Evolutionary conservation across 169 alveolate species (phyloP), one percentile per base, ranked within the genome.

Genomic region (Eimeria maxima): DNA sequence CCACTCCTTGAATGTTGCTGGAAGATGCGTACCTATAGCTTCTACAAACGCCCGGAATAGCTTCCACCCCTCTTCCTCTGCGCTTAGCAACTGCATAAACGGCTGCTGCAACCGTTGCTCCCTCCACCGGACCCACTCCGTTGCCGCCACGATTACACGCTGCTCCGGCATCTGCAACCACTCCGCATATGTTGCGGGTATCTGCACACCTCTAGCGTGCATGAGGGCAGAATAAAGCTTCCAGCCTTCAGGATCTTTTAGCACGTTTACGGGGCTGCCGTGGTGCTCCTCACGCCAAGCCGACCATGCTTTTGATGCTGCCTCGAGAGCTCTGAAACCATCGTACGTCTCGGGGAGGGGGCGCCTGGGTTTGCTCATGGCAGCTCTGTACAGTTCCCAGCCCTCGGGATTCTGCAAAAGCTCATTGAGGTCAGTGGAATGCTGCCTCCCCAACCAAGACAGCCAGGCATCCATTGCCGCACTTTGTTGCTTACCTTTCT

Each of bases 221-320:
- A 71, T 90, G 67, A 69, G 87, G 47, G 95, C 89, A 22, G 63
- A 71, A 67, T 71, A 90, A 2, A 78, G 90, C 90, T 76, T 55
- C 95, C 95, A 90, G 8, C 95, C 95, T 11, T 55, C 95, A 57
- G 88, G 27, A 80, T 63, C 91, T 65, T 74, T 67, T 71, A 92
- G 24, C 50, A 92, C 95, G 5, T 24, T 83, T 27, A 83, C 84
- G 38, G 81, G 91, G 69, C 33, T 76, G n/a, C 95, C 95, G 67
- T 57, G 88, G 91, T 92, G 95, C 55, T 76, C 86, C 84, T 92
- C 89, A 44, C 95, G 95, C 95, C 95, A 92, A 38, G 95, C 88
- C 18, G 95, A 42, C 95, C 95, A 92, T 5, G 80, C 89, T 53
- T 74, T 57, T 20, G 95, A 57, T 16, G 95, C 95, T 67, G 83